Base-by-base conservation (phyloP, 192 early-diverging fungal species). In the Podila clonocystis region DNA sequence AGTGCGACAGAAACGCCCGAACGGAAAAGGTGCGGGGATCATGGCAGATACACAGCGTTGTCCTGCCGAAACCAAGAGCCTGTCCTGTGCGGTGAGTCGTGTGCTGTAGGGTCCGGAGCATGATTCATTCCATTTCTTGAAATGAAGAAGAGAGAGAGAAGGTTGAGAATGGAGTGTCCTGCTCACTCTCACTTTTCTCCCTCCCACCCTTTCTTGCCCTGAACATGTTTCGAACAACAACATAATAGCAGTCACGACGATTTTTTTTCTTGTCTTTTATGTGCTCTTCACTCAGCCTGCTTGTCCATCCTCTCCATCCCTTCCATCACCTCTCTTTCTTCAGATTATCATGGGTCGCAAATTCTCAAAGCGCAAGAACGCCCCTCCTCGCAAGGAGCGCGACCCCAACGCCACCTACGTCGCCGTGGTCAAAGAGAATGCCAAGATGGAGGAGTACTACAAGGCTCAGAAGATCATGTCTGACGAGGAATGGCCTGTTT, bases 401-500 rank as follows among this genome's bases (percentile, higher is more conserved):
- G 77, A 80, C 63, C 65, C 77, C 38, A 73, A 73, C 29, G 67
- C 61, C 30, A 24, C 62, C 67, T 89, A 86, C 50, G 74, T 48
- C 29, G 82, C 84, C 38, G 77, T 88, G 41, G 74, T 75, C 26
- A 83, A 84, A 86, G 74, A 91, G 60, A 95, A 93, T 79, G 89
- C 82, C 20, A 78, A 72, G 24, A 90, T 95, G 70, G 87, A 91
- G 57, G 73, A 67, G 45, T 95, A 92, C 86, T 95, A 95, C 86
- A 90, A 90, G 85, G 93, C 83, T 9, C 95, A 95, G 74, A 83
- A 87, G 62, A 82, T 97, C 45, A 83, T 97, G 52, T 67, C 88
- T 17, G 93, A 93, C n/a, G 93, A 93, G 26, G 97, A 99, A 84
- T 98, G 91, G 84, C 85, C 89, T 20, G 67, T 75, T 50, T 93